Evolutionary conservation across 2,329 filamentous ascomycete species (phyloP).

Genomic region (Aspergillus fumigatiaffinis): DNA sequence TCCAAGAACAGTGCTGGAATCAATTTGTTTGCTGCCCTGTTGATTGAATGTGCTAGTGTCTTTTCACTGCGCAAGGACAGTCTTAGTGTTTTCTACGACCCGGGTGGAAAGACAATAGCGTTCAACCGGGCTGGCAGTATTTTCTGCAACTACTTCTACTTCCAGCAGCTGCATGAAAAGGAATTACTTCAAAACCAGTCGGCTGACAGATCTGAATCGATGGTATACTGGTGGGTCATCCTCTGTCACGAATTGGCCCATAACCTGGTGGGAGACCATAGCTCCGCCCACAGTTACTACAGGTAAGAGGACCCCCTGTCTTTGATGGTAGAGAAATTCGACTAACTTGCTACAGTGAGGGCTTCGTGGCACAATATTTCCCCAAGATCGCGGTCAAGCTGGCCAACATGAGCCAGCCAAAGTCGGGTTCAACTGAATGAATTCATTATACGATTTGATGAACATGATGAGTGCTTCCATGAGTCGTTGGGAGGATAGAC

Average conservation of each 20-base stretch:
- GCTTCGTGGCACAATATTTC: conserved; percentile 75
- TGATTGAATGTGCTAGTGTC: conserved; percentile 65
- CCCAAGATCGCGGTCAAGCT: conserved; percentile 61
- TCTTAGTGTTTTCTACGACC: conserved; percentile 85
- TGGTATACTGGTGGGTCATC: conserved; percentile 92
- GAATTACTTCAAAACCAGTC: conserved; percentile 39
- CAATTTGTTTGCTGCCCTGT: conserved; percentile 64
- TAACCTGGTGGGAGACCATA: conserved; percentile 78
- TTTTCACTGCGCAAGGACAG: conserved; percentile 67
- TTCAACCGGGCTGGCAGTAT: conserved; percentile 86
- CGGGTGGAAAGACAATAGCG: conserved; percentile 74
- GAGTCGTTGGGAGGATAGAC: background rate
- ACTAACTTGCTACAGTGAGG: conserved; percentile 52
- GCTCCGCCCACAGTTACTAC: conserved; percentile 76
- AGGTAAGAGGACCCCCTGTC: conserved; percentile 37
- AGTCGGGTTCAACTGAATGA: background rate
- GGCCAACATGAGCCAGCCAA: conserved; percentile 16
- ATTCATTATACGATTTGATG: background rate
- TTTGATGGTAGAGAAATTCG: background rate
- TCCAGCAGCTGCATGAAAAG: conserved; percentile 68
- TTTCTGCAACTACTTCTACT: conserved; percentile 92
- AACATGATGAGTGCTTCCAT: background rate
- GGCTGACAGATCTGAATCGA: conserved; percentile 60
- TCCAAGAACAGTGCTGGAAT: conserved; percentile 58
- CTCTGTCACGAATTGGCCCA: conserved; percentile 93